Evolutionary conservation across 2,329 filamentous ascomycete species (phyloP), one percentile per base, ranked within the genome.

Genomic region (Colletotrichum echinochloae): DNA sequence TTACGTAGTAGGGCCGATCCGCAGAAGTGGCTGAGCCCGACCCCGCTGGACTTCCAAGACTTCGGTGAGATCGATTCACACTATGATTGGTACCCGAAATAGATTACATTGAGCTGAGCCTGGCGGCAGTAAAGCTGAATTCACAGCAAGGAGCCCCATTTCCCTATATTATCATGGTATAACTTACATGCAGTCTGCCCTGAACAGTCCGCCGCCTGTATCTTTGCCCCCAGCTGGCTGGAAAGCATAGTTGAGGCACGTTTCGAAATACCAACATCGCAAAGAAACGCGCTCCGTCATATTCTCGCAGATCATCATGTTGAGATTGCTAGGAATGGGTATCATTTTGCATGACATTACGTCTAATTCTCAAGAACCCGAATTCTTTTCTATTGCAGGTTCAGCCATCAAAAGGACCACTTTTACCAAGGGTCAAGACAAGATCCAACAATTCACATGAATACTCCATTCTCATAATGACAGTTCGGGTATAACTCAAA

Each of bases 261-360:
- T 3, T 3, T 16, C 20, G 8, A 26, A 26, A 16, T 14, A 14
- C n/a, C n/a, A 48, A 5, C n/a, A 26, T 48, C 0, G 44, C 60
- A 14, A 35, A 5, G 49, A 28, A 11, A 75, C 18, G 2, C 39
- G 23, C 3, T 57, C 23, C 1, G 66, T n/a, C 33, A 54, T 55
- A 11, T 59, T 44, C 23, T 44, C 16, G 44, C 67, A 73, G 1
- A 60, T 35, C n/a, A n/a, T 33, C 5, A 26, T 28, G 39, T 66
- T 39, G 3, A 57, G 20, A 8, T 68, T 62, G n/a, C 59, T 35
- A 41, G 54, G 48, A 2, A 37, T 20, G n/a, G 51, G 33, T 2
- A 4, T 33, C 5, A 33, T 33, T 4, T 8, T 33, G 30, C 30
- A 33, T n/a, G n/a, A 33, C 30, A 3, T 33, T n/a, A n/a, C n/a